Base-by-base conservation (phyloP, 805 yeast genomes). In the Blastobotrys mokoenaii region DNA sequence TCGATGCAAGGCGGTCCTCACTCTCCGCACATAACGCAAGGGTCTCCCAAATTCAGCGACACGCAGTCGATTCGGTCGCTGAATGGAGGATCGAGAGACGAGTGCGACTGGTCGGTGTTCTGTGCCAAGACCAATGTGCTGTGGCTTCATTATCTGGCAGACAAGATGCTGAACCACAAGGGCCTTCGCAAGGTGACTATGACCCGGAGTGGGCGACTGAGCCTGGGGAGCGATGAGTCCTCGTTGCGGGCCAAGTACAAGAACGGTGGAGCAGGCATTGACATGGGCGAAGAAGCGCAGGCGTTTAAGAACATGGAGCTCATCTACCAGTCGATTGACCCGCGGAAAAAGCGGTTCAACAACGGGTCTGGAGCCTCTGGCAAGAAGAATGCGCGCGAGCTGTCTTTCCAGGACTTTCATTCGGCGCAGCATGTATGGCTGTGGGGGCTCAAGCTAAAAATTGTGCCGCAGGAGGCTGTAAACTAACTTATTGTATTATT, bases 61-160 rank as follows among this genome's bases (percentile, higher is more conserved):
- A 22, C 27, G 4, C 27, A 5, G 27, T 25, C 41, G 10, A 20
- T 20, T 22, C 27, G 27, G 27, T 22, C 27, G 4, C 27, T 22
- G 4, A 22, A 8, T 22, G 8, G 27, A 22, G 27, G 7, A 22
- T 4, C 27, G 27, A 8, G 4, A n/a, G 2, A 12, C 11, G 37
- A 40, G 15, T 20, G 18, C 11, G 73, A 72, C 50, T 78, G 84
- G 79, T 63, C 75, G 1, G 49, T 53, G 16, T 64, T 60, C 46
- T 63, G 66, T 40, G 74, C 78, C 3, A 62, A 62, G 31, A 79
- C 81, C 25, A 82, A 81, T 54, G 57, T 81, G 14, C 55, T 74
- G 29, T 82, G 89, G 89, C 62, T 82, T 38, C 80, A 79, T 52
- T 80, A 79, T 54, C 47, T 82, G n/a, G 67, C 71, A 32, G 74